Conservation (phyloP, 495 filamentous ascomycete genomes). For the Trichocladium antarcticum region DNA sequence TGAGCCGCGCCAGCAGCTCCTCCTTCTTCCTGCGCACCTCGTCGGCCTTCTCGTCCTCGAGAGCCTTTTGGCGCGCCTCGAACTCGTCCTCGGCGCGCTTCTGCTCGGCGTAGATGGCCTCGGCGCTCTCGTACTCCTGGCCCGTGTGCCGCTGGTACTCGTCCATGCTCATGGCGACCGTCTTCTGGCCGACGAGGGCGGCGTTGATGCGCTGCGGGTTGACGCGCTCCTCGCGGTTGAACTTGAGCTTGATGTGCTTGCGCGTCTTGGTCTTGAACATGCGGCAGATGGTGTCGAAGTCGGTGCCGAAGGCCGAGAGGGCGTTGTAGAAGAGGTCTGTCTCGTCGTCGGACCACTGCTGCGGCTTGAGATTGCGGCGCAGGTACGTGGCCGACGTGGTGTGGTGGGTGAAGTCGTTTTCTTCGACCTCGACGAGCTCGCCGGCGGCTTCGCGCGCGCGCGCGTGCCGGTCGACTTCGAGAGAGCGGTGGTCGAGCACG, state of each 20-base stretch:
- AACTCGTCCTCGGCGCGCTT: constrained; percentile 54
- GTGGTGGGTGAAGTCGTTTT: constrained; percentile 70
- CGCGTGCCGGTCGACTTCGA: constrained; percentile 71
- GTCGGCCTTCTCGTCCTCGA: constrained; percentile 34
- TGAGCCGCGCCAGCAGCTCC: constrained; percentile 38
- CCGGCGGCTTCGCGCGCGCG: constrained; percentile 46
- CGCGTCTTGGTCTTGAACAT: constrained; percentile 69
- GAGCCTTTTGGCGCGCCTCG: constrained; percentile 42
- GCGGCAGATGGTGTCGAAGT: constrained; percentile 77
- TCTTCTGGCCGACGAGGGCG: constrained; percentile 50
- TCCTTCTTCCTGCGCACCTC: constrained; percentile 44
- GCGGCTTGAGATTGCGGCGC: constrained; percentile 50
- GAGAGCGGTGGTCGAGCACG: constrained; percentile 62
- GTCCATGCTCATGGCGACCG: constrained; percentile 50
- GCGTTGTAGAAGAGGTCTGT: constrained; percentile 81
- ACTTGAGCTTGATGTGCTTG: constrained; percentile 81
- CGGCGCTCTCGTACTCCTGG: constrained; percentile 42
- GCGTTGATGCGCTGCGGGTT: constrained; percentile 56
- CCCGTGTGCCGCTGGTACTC: constrained; percentile 55
- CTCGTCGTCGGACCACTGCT: constrained; percentile 63
- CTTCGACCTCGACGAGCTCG: constrained; percentile 58
- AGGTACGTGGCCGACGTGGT: constrained; percentile 64
- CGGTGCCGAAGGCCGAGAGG: constrained; percentile 79
- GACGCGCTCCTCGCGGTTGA: constrained; percentile 80
- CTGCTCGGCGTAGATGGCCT: constrained; percentile 62